These are phyloP conservation scores for Funneliformis geosporum DNA, from an alignment of 192 early-diverging fungal genomes.

Conservation along the genomic window DNA sequence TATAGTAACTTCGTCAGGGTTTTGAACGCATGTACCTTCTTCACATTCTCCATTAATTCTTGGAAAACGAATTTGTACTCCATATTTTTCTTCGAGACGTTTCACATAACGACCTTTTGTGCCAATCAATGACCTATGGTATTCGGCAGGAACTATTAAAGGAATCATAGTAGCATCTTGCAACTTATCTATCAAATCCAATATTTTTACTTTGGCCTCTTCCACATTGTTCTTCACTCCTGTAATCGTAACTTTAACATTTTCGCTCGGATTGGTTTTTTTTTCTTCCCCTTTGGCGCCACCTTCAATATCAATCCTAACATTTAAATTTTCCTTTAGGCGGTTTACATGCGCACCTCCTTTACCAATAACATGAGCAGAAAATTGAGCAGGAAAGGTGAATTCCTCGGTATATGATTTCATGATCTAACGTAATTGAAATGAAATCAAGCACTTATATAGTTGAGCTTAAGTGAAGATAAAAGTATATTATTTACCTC, in stretches of 20 bases:
- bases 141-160: constrained; percentile 58
- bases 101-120: constrained; percentile 68
- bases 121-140: constrained; percentile 76
- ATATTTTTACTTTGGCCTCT: constrained; percentile 70
- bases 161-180: constrained; percentile 63
- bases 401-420: constrained; percentile 74
- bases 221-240: constrained; percentile 79
- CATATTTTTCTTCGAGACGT: constrained; percentile 76
- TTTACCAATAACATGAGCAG: constrained; percentile 86
- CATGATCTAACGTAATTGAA: constrained; percentile 41
- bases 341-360: constrained; percentile 81
- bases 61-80: constrained; percentile 72
- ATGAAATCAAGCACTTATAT: background rate
- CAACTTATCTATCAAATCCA: constrained; percentile 63
- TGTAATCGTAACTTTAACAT: constrained; percentile 69
- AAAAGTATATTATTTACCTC: constrained; percentile 38
- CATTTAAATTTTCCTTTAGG: constrained; percentile 73
- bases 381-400: constrained; percentile 66
- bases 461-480: background rate
- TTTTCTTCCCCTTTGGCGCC: constrained; percentile 42
- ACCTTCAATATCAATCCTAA: constrained; percentile 68
- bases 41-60: constrained; percentile 47
- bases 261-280: constrained; percentile 43
- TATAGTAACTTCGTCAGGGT: constrained; percentile 73
- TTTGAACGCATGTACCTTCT: constrained; percentile 54